Conservation (phyloP, 1,139 yeast genomes). For the Blastobotrys capitulatus region DNA sequence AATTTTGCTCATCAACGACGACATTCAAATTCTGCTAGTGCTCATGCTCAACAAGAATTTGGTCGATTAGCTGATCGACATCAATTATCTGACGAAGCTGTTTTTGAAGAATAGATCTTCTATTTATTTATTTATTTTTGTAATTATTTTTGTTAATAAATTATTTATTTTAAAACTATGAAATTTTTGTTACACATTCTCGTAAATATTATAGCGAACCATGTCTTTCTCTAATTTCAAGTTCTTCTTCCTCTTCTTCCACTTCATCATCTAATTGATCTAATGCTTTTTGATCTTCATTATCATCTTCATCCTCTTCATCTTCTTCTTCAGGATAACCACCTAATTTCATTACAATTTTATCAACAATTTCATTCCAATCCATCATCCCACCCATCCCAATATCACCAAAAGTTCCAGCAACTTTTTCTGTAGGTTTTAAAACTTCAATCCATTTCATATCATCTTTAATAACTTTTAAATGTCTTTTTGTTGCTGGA, state of each 20-base stretch:
- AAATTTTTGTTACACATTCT: too few relatives aligned
- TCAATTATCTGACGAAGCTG: conserved; percentile 18
- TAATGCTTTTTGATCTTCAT: conserved; percentile 38
- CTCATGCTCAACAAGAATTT: conserved; percentile 21
- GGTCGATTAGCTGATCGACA: conserved; percentile 5
- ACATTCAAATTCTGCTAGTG: conserved; percentile 42
- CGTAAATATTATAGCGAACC: not conserved
- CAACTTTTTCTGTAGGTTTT: conserved; percentile 89
- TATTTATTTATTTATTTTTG: conserved; percentile 6
- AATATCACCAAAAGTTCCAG: conserved; percentile 89
- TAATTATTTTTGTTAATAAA: not conserved
- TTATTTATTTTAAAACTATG: too few relatives aligned
- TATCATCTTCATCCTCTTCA: conserved; percentile 66
- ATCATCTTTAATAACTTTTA: conserved; percentile 68
- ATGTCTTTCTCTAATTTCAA: conserved; percentile 4
- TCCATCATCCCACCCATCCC: conserved; percentile 99
- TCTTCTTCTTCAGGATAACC: conserved; percentile 88
- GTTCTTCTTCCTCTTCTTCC: conserved; percentile 16
- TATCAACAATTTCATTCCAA: conserved; percentile 88
- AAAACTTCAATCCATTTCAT: conserved; percentile 89
- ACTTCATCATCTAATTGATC: conserved; percentile 29
- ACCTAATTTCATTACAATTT: conserved; percentile 74
- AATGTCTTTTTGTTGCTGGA: conserved; percentile 77
- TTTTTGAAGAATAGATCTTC: conserved; percentile 17
- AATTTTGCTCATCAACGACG: conserved; percentile 36